Evolutionary conservation across 306 rosid genomes (phyloP), one percentile per base, ranked within the genome.

Genomic region (Prunus armeniaca): DNA sequence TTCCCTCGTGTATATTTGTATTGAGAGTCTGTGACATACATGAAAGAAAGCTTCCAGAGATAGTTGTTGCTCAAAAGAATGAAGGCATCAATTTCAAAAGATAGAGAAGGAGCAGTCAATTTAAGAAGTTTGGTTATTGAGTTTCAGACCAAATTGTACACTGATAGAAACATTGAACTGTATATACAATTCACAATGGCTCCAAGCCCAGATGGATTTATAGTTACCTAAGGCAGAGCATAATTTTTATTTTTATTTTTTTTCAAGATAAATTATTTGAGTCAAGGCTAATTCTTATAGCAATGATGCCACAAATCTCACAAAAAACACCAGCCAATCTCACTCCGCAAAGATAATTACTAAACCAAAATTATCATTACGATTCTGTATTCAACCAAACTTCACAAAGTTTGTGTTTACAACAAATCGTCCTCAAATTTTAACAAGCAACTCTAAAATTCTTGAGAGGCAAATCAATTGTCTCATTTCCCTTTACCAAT

Each of bases 401-500:
- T 38, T 15, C 24, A 68, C 45, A 1, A 17, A 41, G 24, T 58
- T 10, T 50, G 14, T 51, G 46, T 73, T 58, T 58, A 73, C 77
- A 73, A 25, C 56, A 67, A 41, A 55, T 13, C 2, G 2, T 12
- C 14, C 20, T 45, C 22, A 17, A 11, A 60, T 22, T 30, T 11
- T 6, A 20, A 14, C 46, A 28, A 52, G 3, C 18, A 20, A 69
- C 60, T 28, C 79, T 84, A 88, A 50, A 86, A 88, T 80, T 88
- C 92, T 51, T 88, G 92, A 1, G 89, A 88, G 34, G 79, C 86
- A 19, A 92, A 87, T n/a, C 93, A 95, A n/a, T 86, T 58, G 9
- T 80, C 91, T 30, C 34, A 0, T 30, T 91, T 91, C 7, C 85
- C 91, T 41, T 85, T 86, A 0, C 61, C 83, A 6, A 65, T 30